Conservation (phyloP, 1,284 basidiomycete genomes). For the Anthracocystis panici-leucophaei region DNA sequence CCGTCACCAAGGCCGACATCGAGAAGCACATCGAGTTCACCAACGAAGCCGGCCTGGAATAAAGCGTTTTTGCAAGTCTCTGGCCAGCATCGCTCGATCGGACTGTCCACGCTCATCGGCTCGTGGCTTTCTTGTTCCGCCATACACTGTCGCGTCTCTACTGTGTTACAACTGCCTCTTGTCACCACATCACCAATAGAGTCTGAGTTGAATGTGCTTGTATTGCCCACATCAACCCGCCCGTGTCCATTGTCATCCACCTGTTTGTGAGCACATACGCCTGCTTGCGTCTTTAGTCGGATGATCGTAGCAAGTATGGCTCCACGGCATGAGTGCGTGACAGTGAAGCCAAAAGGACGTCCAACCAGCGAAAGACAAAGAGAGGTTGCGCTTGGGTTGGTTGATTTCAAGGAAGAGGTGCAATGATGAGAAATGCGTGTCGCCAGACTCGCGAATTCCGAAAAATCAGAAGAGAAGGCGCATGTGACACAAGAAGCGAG, state of each 20-base stretch:
- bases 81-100: neutral
- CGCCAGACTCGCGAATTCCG: conserved; percentile 21
- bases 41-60: conserved; percentile 75
- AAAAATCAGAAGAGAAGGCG: neutral
- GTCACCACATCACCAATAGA: conserved; percentile 3
- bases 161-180: neutral
- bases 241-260: neutral
- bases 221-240: neutral
- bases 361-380: no score
- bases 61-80: neutral
- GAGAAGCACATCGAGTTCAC: conserved; percentile 92
- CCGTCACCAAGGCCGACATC: conserved; percentile 87
- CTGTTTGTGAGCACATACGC: neutral
- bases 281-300: neutral
- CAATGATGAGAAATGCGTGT: conserved; percentile 4
- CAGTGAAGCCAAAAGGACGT: no score
- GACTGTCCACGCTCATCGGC: neutral
- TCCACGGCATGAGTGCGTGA: no score
- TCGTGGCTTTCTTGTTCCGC: neutral
- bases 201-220: neutral
- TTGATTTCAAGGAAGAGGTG: neutral
- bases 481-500: conserved; percentile 12
- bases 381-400: no score
- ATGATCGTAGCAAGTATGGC: neutral
- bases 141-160: no score